Base-by-base conservation (phyloP, 345 rosid genomes). In the Nephelium lappaceum region DNA sequence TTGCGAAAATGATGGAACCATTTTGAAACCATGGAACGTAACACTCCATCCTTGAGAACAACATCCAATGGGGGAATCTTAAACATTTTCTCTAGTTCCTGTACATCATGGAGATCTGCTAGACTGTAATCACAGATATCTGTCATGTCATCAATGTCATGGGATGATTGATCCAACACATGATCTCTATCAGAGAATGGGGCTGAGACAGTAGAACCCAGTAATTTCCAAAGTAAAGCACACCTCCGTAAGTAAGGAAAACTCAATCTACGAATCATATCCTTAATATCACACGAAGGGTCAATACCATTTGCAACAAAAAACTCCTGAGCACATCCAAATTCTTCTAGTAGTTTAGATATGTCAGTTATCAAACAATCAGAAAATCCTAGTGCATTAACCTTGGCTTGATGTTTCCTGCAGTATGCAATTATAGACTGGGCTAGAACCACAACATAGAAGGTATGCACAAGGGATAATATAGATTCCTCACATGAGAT, bases 161-260 rank as follows among this genome's bases (percentile, higher is more conserved):
- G 53, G 67, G 82, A 86, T 75, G 87, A 69, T 80, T 64, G 55
- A 81, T 84, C 80, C 74, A 75, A 79, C 67, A 42, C 69, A 67
- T 83, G 60, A 82, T 83, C 90, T 77, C 76, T 79, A 58, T 84
- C 86, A 80, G 72, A 77, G 69, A 91, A 84, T 58, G 93, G 93
- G 71, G 91, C 80, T 14, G 88, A 80, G 47, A 82, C 79, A 61
- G 93, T 80, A 60, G 88, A 84, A 73, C 83, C 89, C 69, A 96
- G 82, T 79, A 96, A 83, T 85, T 75, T 90, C 99, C 98, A 94
- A 55, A 96, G 86, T 82, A 96, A 86, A 23, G 94, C 97, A 85
- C 99, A 96, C 83, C 98, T 89, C 90, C 99, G 86, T 89, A 96
- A 77, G 81, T 89, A 96, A 69, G 99, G 95, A 72, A 93, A 89